Evolutionary conservation across 2,329 filamentous ascomycete genomes (phyloP), one percentile per base, ranked within the genome.

Genomic region (Diaporthe sp.): DNA sequence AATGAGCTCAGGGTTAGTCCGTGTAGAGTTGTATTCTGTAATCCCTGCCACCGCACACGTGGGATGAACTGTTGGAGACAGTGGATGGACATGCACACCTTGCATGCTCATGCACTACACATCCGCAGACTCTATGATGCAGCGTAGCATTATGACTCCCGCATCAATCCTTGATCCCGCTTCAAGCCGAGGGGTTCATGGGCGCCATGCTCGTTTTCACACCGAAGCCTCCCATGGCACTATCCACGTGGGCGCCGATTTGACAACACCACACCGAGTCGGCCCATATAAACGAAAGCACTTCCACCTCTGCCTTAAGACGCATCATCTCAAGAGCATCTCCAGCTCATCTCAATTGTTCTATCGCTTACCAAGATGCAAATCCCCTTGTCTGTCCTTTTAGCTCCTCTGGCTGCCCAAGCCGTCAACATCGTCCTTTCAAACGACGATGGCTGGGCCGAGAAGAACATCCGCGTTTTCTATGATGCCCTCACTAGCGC

Each of bases 381-480:
- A 7, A n/a, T 73, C 7, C 37, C 58, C 3, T 4, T 53, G 9
- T 58, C 46, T 2, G 1, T 55, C 4, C 8, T 68, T 2, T 15
- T 59, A 5, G 42, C 57, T 15, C 69, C 69, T 0, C 19, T 73
- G 9, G 39, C 42, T 31, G 34, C n/a, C 9, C 51, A 31, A 17
- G 69, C 74, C 31, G 59, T 53, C 42, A 75, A 73, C 34, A 8
- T 75, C 5, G 44, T 75, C 13, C 69, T 75, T 1, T 73, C 74
- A 4, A 94, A 94, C 82, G 93, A 94, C 78, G 93, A 94, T 80
- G 92, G 93, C 57, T 94, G 93, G 93, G 92, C 92, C 4, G 93
- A 94, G 84, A 88, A 88, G 53, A 93, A 94, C 80, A 84, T 92
- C 72, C 89, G 93, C 22, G 86, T 87, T 0, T 84, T 94, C 69